Base-by-base conservation (phyloP, 768 basidiomycete species). In the Collybia sp. region DNA sequence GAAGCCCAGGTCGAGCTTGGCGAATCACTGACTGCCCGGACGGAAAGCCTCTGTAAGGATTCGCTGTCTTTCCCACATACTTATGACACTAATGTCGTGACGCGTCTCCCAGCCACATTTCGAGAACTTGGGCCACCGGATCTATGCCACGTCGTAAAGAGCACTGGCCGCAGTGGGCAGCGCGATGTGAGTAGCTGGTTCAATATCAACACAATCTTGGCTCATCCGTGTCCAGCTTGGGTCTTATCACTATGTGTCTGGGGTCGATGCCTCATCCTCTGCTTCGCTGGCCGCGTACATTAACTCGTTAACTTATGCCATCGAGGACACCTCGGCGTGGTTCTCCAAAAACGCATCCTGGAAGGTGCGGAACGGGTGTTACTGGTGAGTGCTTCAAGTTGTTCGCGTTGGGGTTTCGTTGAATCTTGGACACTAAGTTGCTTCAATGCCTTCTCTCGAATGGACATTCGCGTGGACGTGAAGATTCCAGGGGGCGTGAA, bases 231-330 rank as follows among this genome's bases (percentile, higher is more conserved):
- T 34, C 13, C 34, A 96, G 93, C 73, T 92, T 48, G 92, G 93
- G 33, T 97, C 95, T 31, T 98, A 97, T 63, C 96, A 99, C 67
- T 97, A 91, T 56, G 80, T 96, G 47, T 99, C 96, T 0, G 95
- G 96, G n/a, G 91, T 99, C 43, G 96, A 99, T 64, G 93, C 95
- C 1, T 97, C 93, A 13, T 96, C 95, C 5, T 97, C 94, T 15
- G 96, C 96, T 3, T 95, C 93, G 0, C 77, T 99, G 20, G 96
- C 96, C 4, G 95, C 96, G 10, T 99, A 99, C 67, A 88, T 98
- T 66, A 98, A 99, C 70, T 96, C 93, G 17, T 75, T 98, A n/a
- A 95, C 92, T 5, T 98, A 97, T 60, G 80, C 86, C 13, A 84
- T 98, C 51, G 96, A 97, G 58, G 93, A 94, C 53, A 82, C 76